Percentiles rank a stretch among this genome's conserved stretches.
phyloP scores from a whole-genome alignment of 2,329 filamentous ascomycete species.

The Seiridium unicorne region DNA sequence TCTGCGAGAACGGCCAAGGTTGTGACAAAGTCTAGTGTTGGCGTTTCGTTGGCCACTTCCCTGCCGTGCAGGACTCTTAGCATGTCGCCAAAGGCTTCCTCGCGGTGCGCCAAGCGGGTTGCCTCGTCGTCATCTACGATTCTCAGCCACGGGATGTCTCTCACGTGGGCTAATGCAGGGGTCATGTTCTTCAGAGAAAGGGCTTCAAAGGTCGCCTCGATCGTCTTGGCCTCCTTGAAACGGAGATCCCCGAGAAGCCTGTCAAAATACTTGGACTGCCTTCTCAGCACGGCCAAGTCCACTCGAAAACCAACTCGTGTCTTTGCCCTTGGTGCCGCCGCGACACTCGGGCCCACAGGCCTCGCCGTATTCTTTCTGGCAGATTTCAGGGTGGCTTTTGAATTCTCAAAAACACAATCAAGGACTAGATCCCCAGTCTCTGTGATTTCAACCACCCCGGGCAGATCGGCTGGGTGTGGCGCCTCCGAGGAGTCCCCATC shows the following conservation, averaged over 20 bases:
- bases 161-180: conserved; percentile 44
- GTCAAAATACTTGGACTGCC: conserved; percentile 68
- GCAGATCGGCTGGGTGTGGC: conserved; percentile 15
- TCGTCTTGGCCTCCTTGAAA: conserved; percentile 60
- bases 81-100: conserved; percentile 65
- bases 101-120: conserved; percentile 58
- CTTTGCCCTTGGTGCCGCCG: conserved; percentile 32
- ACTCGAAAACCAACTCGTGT: conserved; percentile 57
- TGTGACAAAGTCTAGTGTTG: conserved; percentile 60
- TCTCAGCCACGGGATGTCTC: conserved; percentile 59
- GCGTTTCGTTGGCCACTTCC: conserved; percentile 31
- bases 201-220: conserved; percentile 49
- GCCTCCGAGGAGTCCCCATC: conserved; percentile 16
- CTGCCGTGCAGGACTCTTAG: conserved; percentile 62
- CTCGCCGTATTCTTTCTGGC: conserved; percentile 37
- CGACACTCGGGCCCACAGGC: conserved; percentile 20
- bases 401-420: conserved; percentile 64
- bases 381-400: conserved; percentile 45
- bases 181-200: conserved; percentile 46
- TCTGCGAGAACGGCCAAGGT: conserved; percentile 71
- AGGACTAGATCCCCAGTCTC: conserved; percentile 64
- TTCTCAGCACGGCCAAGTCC: conserved; percentile 52
- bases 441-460: conserved; percentile 49
- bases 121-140: conserved; percentile 70
- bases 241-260: conserved; percentile 62